These are phyloP conservation scores for Apiospora arundinis DNA, from an alignment of 2,329 filamentous ascomycete species.

Conservation along the genomic window DNA sequence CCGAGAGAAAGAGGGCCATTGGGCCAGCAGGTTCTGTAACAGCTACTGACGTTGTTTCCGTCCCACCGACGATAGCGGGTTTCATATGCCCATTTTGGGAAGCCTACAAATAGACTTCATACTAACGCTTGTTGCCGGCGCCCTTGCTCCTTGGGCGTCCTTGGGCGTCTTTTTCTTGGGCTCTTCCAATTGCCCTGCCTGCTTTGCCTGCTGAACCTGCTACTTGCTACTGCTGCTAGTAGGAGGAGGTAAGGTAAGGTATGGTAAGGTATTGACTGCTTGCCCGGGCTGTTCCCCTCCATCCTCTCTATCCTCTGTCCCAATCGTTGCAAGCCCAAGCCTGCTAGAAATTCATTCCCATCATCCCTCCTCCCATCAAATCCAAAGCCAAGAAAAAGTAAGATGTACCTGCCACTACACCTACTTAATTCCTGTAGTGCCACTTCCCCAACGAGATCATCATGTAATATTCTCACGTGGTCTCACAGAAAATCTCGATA, in stretches of 20 bases:
- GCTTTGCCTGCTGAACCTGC: too few species aligned
- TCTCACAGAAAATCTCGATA: slow-evolving; percentile 9
- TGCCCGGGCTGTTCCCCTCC: too few species aligned
- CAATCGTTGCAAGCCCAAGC: not conserved
- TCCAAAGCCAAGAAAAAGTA: not conserved
- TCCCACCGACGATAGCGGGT: slow-evolving; percentile 18
- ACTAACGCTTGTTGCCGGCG: slow-evolving; percentile 18
- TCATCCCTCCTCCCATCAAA: not conserved
- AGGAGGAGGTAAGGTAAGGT: too few species aligned
- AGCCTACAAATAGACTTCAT: slow-evolving; percentile 15
- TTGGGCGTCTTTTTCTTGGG: too few species aligned
- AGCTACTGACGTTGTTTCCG: slow-evolving; percentile 14
- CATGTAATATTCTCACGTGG: slow-evolving; percentile 18
- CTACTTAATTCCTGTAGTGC: slow-evolving; percentile 1
- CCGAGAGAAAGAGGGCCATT: not conserved
- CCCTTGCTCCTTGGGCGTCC: not conserved
- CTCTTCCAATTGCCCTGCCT: too few species aligned
- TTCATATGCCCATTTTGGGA: slow-evolving; percentile 14
- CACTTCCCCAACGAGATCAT: slow-evolving; percentile 14
- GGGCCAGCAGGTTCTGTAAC: not conserved
- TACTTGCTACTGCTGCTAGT: too few species aligned
- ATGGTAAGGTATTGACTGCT: too few species aligned
- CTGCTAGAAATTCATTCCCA: too few species aligned
- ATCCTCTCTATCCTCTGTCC: not conserved
- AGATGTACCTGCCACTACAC: not conserved